These are phyloP conservation scores for Orbilia brochopaga DNA, from an alignment of 2,329 filamentous ascomycete genomes.

Conservation along the genomic window DNA sequence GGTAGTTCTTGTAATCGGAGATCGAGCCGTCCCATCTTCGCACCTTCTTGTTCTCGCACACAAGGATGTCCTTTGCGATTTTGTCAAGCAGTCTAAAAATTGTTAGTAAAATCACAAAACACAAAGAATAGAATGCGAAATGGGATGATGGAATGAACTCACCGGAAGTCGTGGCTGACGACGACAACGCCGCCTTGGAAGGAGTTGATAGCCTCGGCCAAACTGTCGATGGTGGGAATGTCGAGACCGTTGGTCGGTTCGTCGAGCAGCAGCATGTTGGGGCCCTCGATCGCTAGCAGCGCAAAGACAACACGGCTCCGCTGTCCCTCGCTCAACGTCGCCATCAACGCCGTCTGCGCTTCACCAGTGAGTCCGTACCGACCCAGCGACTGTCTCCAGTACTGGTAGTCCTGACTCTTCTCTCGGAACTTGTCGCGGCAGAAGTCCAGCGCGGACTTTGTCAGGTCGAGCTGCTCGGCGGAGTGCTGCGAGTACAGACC, in stretches of 20 bases:
- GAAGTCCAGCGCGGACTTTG: constrained; percentile 96
- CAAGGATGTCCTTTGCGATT: constrained; percentile 99
- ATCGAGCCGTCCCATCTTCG: constrained; percentile 86
- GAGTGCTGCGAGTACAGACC: constrained; percentile 99
- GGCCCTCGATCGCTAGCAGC: constrained; percentile 88
- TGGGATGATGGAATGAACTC: no score
- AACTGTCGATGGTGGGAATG: constrained; percentile 96
- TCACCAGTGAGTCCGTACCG: constrained; percentile 92
- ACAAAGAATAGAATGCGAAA: constrained; percentile 50
- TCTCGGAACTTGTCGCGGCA: constrained; percentile 91
- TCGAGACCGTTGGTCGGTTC: constrained; percentile 99
- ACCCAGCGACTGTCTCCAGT: constrained; percentile 97
- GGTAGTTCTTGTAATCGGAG: constrained; percentile 94
- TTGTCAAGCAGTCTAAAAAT: constrained; percentile 85
- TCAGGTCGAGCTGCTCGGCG: constrained; percentile 95
- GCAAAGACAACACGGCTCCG: constrained; percentile 98
- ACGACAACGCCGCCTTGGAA: constrained; percentile 97
- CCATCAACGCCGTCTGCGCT: constrained; percentile 94
- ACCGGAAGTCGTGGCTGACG: constrained; percentile 99
- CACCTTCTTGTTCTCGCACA: constrained; percentile 97
- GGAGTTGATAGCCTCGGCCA: constrained; percentile 96
- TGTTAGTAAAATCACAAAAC: constrained; percentile 14
- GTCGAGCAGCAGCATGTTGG: constrained; percentile 97
- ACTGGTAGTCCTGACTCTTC: constrained; percentile 96
- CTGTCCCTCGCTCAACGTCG: constrained; percentile 95